Conservation (phyloP, 345 rosid genomes). For the Populus tremula region DNA sequence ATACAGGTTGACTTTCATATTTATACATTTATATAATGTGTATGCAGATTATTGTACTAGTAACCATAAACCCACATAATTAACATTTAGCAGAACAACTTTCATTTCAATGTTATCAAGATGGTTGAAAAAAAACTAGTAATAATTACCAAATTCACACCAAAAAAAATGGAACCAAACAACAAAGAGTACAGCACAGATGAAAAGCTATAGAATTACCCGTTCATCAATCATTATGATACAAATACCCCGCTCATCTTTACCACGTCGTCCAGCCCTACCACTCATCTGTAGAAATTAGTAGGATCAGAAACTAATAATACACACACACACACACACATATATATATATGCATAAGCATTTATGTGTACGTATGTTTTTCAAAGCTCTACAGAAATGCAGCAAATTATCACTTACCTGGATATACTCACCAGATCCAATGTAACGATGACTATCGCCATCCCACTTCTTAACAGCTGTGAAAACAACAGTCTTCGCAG, state of each 20-base stretch:
- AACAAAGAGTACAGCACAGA: not conserved
- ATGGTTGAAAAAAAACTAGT: not conserved
- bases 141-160: not conserved
- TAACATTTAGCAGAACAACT: not conserved
- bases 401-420: slow-evolving; percentile 59
- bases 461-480: slow-evolving; percentile 97
- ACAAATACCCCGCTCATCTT: slow-evolving; percentile 94
- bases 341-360: not conserved
- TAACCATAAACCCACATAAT: not conserved
- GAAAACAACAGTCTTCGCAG: slow-evolving; percentile 96
- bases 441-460: slow-evolving; percentile 93
- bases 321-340: not conserved
- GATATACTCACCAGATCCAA: slow-evolving; percentile 96
- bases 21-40: not conserved
- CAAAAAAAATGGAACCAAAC: not conserved
- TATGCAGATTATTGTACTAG: not conserved
- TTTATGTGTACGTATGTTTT: not conserved
- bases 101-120: not conserved
- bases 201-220: slow-evolving; percentile 36
- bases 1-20: not conserved
- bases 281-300: slow-evolving; percentile 83
- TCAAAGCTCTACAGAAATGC: not conserved
- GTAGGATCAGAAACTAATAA: slow-evolving; percentile 13
- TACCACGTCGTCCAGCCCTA: slow-evolving; percentile 99
- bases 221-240: slow-evolving; percentile 94